These are phyloP conservation scores for Thuja plicata DNA, from an alignment of 83 land plant genomes.

Conservation along the genomic window DNA sequence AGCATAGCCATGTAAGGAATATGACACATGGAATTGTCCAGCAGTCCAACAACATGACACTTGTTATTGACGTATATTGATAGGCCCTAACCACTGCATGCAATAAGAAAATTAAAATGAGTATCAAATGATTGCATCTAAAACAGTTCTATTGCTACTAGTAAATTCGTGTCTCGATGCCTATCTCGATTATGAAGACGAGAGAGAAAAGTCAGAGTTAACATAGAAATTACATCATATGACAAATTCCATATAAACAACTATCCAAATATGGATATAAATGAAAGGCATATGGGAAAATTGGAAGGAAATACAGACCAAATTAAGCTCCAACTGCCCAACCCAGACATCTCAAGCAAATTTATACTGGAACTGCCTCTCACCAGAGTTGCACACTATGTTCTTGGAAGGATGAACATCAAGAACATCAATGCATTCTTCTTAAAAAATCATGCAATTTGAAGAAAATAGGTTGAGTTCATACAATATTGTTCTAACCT, in stretches of 20 bases:
- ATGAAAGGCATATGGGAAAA: neutral
- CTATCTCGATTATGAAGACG: neutral
- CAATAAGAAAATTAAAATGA: slow-evolving; percentile 5
- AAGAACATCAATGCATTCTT: neutral
- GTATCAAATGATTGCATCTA: neutral
- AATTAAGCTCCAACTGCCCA: neutral
- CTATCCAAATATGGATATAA: neutral
- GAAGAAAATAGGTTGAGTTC: neutral
- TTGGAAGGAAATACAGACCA: neutral
- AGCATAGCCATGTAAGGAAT: slow-evolving; percentile 67
- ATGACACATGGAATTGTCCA: slow-evolving; percentile 94
- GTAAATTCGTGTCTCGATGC: neutral
- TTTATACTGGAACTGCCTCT: neutral
- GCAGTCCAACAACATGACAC: slow-evolving; percentile 98
- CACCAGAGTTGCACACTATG: neutral
- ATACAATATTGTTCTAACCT: neutral
- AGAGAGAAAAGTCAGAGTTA: neutral
- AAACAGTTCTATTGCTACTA: neutral
- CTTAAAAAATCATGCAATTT: neutral
- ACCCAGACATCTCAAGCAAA: neutral
- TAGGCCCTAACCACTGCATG: slow-evolving; percentile 90
- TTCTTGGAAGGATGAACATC: neutral
- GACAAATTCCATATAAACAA: neutral
- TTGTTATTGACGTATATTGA: slow-evolving; percentile 92
- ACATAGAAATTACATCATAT: neutral